Evolutionary conservation across 208 protist species (phyloP), one percentile per base, ranked within the genome.

Genomic region (Borovskyia barvae): DNA sequence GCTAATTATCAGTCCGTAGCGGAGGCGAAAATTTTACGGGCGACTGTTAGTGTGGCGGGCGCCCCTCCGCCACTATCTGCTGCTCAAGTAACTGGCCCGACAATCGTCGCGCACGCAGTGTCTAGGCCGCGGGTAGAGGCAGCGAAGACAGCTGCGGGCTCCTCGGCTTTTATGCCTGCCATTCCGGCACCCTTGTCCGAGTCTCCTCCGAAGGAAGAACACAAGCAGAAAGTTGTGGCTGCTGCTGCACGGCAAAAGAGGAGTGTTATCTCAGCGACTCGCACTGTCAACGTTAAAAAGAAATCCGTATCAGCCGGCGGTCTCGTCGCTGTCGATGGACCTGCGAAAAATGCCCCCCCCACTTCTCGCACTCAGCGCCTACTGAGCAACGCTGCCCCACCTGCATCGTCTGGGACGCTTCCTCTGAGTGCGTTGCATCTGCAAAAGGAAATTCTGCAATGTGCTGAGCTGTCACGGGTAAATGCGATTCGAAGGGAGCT

Each of bases 401-500:
- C n/a, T n/a, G n/a, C n/a, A n/a, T n/a, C n/a, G n/a, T n/a, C n/a
- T n/a, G n/a, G n/a, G n/a, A n/a, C n/a, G n/a, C n/a, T n/a, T n/a
- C n/a, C n/a, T n/a, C n/a, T n/a, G n/a, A n/a, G n/a, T n/a, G n/a
- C n/a, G n/a, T n/a, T n/a, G 20, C 6, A 22, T 14, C 54, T 63
- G 49, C 54, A 33, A 19, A 66, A 51, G 25, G 60, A 46, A 6
- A 26, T 76, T 1, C 25, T 82, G 22, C 58, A 41, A 28, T 66
- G 74, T 25, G 57, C 75, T 7, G 58, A 77, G 54, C 48, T 82
- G 25, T 82, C 75, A 0, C 75, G 75, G 17, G 56, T 59, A 5
- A 70, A 77, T 25, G 68, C 64, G 22, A 54, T 82, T 9, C 57
- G 66, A 12, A 62, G 75, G 12, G 75, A 82, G 41, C 50, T 68